Conservation (phyloP, 441 rosid species). For the Syzygium syzygioides region DNA sequence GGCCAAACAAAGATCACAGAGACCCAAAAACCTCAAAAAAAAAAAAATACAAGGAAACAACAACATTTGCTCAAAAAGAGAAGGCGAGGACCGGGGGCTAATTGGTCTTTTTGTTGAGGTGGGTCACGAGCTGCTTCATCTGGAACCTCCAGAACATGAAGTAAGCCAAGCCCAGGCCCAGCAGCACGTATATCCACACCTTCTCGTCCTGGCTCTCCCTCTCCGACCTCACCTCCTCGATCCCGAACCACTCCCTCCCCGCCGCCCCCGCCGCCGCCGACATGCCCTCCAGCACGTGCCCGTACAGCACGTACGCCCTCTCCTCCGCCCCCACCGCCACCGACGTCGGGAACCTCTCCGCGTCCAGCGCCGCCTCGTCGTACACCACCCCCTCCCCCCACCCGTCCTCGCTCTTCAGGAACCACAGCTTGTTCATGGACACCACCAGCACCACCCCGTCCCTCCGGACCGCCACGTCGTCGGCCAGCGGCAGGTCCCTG, state of each 20-base stretch:
- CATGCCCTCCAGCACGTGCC: conserved; percentile 50
- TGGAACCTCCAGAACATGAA: conserved; percentile 86
- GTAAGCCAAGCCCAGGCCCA: conserved; percentile 75
- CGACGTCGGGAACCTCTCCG: conserved; percentile 48
- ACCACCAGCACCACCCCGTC: conserved; percentile 76
- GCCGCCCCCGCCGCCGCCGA: conserved; percentile 13
- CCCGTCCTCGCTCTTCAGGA: conserved; percentile 60
- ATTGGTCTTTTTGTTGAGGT: conserved; percentile 47
- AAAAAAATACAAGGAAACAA: fast-evolving
- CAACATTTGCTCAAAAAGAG: neutral
- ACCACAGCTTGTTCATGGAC: conserved; percentile 51
- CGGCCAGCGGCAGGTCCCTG: conserved; percentile 42
- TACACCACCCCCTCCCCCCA: conserved; percentile 75
- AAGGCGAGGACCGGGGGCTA: neutral
- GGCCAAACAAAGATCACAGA: neutral
- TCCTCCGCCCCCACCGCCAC: conserved; percentile 51
- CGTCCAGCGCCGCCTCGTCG: conserved; percentile 61
- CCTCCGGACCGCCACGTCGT: conserved; percentile 48
- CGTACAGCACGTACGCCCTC: conserved; percentile 73
- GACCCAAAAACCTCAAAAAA: neutral
- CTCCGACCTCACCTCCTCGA: conserved; percentile 58
- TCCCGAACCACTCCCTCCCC: conserved; percentile 51
- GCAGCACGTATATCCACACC: conserved; percentile 51
- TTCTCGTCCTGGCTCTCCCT: conserved; percentile 53
- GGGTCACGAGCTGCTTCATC: conserved; percentile 58